These are phyloP conservation scores for Sinapis alba DNA, from an alignment of 441 rosid species.

Conservation along the genomic window DNA sequence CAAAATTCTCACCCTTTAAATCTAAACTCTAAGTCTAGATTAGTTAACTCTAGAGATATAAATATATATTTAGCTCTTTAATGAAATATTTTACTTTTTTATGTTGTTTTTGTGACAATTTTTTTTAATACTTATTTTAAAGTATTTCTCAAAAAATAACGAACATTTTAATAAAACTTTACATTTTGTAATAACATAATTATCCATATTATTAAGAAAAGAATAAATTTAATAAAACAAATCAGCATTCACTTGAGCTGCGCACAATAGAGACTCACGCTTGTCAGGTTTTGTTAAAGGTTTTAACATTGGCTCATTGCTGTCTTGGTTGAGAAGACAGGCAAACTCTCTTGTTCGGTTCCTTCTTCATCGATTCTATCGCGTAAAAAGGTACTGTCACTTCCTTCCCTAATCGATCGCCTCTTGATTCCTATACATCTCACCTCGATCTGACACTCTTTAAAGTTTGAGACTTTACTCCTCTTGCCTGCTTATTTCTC, in stretches of 20 bases:
- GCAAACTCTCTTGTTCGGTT: not conserved
- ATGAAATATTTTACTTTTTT: too few species aligned
- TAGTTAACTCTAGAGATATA: too few species aligned
- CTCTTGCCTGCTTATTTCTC: not conserved
- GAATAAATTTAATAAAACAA: too few species aligned
- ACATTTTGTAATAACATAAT: too few species aligned
- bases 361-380: constrained; percentile 9
- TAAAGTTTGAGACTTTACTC: not conserved
- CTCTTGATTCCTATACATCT: not conserved
- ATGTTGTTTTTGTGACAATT: too few species aligned
- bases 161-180: too few species aligned
- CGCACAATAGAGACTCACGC: not conserved
- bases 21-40: too few species aligned
- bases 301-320: not conserved
- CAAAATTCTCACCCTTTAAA: too few species aligned
- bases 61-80: too few species aligned
- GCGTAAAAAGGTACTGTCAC: not conserved
- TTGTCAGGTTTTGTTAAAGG: not conserved
- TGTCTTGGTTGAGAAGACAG: constrained; percentile 26
- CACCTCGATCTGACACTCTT: not conserved
- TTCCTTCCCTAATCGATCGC: not conserved
- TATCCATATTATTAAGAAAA: too few species aligned
- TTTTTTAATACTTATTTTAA: too few species aligned
- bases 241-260: not conserved
- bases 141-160: too few species aligned